Evolutionary conservation across 208 protist species (phyloP).

Genomic region (Leptomonas pyrrhocoris): DNA sequence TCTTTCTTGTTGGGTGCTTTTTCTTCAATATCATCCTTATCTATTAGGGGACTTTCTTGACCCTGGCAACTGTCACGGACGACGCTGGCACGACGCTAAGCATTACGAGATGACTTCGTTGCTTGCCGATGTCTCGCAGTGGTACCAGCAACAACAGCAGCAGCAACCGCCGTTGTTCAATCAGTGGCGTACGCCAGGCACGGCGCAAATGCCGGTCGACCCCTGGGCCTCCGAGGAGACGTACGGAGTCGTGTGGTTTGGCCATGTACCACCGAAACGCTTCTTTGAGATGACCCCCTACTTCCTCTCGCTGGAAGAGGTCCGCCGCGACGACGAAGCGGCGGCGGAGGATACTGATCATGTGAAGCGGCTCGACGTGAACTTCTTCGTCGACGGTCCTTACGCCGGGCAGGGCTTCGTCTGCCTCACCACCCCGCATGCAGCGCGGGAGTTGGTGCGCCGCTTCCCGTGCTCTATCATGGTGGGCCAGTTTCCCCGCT

Average conservation of each 20-base stretch:
- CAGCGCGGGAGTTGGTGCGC: background rate
- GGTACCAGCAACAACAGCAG: no score
- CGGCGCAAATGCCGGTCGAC: no score
- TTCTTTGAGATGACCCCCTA: slow-evolving; percentile 7
- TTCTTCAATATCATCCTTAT: no score
- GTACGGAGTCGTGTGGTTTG: slow-evolving; percentile 12
- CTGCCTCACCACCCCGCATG: background rate
- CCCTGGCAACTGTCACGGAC: no score
- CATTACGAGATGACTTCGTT: no score
- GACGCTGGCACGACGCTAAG: no score
- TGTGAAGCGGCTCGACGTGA: background rate
- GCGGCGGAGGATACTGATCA: no score
- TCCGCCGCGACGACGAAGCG: background rate
- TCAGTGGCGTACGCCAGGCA: no score
- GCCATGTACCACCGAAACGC: background rate
- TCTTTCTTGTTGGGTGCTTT: no score
- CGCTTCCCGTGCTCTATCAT: background rate
- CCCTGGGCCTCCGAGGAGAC: background rate
- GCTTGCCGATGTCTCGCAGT: no score
- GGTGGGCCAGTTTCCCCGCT: background rate
- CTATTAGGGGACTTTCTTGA: no score
- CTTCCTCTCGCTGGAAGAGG: background rate
- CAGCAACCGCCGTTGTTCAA: no score
- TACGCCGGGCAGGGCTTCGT: background rate
- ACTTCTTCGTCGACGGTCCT: slow-evolving; percentile 7